These are phyloP conservation scores for Endocladia muricata DNA, from an alignment of 31 red algal genomes.

Conservation along the genomic window DNA sequence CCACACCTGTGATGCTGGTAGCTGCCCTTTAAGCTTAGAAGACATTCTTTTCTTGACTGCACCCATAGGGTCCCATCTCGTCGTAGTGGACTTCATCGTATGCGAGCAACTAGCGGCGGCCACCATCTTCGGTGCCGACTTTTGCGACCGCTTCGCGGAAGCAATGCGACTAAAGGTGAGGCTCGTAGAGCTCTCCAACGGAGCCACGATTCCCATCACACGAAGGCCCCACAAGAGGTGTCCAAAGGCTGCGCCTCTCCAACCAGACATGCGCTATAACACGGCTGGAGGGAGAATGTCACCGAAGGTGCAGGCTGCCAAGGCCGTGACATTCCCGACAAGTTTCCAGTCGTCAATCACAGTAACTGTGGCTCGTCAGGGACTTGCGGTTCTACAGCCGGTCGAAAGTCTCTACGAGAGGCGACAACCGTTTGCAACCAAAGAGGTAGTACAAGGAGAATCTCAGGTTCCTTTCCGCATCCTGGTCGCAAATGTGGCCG, in stretches of 20 bases:
- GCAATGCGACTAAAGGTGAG: too few species aligned
- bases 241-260: background rate
- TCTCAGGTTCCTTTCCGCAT: background rate
- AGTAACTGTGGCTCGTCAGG: background rate
- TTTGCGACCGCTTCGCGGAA: too few species aligned
- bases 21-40: too few species aligned
- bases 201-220: conserved; percentile 2
- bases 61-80: too few species aligned
- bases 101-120: too few species aligned
- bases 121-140: too few species aligned
- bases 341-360: background rate
- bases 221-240: background rate
- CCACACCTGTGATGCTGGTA: too few species aligned
- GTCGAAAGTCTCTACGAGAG: background rate
- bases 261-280: background rate
- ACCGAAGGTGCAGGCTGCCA: background rate
- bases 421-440: background rate
- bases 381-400: background rate
- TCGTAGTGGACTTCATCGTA: too few species aligned
- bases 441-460: background rate
- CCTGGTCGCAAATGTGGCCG: conserved; percentile 13
- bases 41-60: too few species aligned
- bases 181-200: background rate
- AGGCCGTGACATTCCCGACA: background rate
- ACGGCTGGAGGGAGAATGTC: background rate